Evolutionary conservation across 768 basidiomycete species (phyloP), one percentile per base, ranked within the genome.

Genomic region (Russula olivacea): DNA sequence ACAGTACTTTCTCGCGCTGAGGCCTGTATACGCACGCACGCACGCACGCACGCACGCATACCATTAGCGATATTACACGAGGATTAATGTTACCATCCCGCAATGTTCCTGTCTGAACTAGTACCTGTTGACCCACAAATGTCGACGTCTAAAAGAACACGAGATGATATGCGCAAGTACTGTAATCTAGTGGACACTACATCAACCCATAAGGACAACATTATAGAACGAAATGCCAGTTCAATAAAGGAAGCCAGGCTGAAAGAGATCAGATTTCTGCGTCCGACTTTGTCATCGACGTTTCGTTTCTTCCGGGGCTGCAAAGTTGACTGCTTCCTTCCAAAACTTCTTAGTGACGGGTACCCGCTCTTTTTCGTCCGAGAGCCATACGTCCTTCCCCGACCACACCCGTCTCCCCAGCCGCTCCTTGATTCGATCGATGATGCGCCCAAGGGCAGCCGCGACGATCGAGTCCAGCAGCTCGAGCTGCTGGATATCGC

Each of bases 401-500:
- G 66, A 71, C 88, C 88, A 90, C 0, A 91, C 82, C 12, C 90
- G 83, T n/a, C 90, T 82, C 10, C 88, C 88, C n/a, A 91, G 74
- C 34, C 82, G 78, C 74, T 91, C 88, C 73, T 89, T 89, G n/a
- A 83, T 61, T 19, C 89, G 81, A 65, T 86, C 82, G 3, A 76
- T 75, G 19, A 76, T 81, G 11, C 87, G 82, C 6, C 75, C 79
- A 8, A 83, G 65, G 2, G 80, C 73, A n/a, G 74, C 73, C 14
- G 72, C 71, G 14, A 84, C 72, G 36, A 74, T 77, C 3, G 70
- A 65, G 41, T 76, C 71, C 56, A 90, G 77, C 2, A 72, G 67
- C 56, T 76, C 71, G 25, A 91, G 74, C 61, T 83, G 79, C 21
- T 68, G 65, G 45, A 85, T 68, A 65, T 88, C 87, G 21, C 79